Base-by-base conservation (phyloP, 202 grass and related monocot genomes). In the Setaria viridis region DNA sequence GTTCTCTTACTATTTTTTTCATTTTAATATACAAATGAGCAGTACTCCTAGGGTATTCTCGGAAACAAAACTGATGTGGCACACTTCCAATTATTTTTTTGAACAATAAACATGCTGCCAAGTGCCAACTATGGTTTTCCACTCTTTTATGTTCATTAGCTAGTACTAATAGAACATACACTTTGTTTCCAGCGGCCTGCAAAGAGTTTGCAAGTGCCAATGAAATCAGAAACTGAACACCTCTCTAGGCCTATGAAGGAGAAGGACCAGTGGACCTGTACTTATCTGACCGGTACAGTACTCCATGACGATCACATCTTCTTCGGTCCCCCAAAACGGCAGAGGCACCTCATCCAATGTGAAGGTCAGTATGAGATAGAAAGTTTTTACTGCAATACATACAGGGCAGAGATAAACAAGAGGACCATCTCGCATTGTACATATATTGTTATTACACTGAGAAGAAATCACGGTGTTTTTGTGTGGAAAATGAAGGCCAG, bases 271-370 rank as follows among this genome's bases (percentile, higher is more conserved):
- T 64, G 51, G 67, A 30, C 77, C 15, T 80, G 69, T 47, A 67
- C 47, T 86, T 67, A 35, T 0, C n/a, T 87, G 69, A 79, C 63
- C 49, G n/a, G 34, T 6, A 46, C 49, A n/a, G n/a, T 6, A 46
- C 46, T 73, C 11, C 33, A 43, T 80, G 34, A 55, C 17, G n/a
- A 75, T 42, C 45, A 59, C 16, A 58, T 60, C 50, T 72, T 85
- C 43, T 5, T 59, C 42, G 62, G 83, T 78, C 64, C 83, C 81
- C 64, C 15, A 29, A 37, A 67, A 86, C 21, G 29, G 16, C 21
- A 53, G 46, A 19, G 6, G 14, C 69, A 66, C 32, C 41, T 16
- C 72, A 37, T 10, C 15, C 17, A 66, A 7, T 39, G 35, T 37
- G 16, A 25, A 47, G 67, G 3, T 47, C 41, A 11, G 12, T 41